Conservation (phyloP, 805 yeast genomes). For the Wickerhamomyces subpelliculosus region DNA sequence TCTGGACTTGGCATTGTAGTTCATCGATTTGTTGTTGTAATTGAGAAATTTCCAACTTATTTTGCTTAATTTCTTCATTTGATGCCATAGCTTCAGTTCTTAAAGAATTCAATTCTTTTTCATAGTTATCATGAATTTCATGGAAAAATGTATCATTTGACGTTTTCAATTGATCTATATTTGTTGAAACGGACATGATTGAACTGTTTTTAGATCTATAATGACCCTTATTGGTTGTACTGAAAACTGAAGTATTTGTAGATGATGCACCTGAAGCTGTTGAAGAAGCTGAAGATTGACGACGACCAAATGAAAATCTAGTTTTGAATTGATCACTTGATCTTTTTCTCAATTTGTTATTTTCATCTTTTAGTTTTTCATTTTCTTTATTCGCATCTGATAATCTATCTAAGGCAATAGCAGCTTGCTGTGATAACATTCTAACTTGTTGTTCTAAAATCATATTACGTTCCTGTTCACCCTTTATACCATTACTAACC, state of each 20-base stretch:
- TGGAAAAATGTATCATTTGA: conserved; percentile 1
- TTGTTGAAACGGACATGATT: conserved; percentile 9
- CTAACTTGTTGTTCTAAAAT: conserved; percentile 21
- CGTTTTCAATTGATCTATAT: conserved; percentile 3
- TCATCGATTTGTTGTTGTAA: background rate
- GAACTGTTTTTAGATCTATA: conserved; percentile 12
- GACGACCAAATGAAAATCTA: conserved; percentile 5
- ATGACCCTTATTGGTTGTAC: conserved; percentile 4
- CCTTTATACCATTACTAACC: conserved; percentile 12
- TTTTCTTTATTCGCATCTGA: conserved; percentile 17
- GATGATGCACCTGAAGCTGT: background rate
- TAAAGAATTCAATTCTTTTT: conserved; percentile 4
- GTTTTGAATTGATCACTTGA: conserved; percentile 1
- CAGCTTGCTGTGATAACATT: conserved; percentile 20
- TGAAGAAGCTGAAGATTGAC: conserved; percentile 10
- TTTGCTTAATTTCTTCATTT: background rate
- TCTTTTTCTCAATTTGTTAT: conserved; percentile 6
- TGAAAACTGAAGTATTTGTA: conserved; percentile 4
- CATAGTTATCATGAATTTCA: conserved; percentile 4
- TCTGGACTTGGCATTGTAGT: conserved; percentile 1
- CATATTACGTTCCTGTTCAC: conserved; percentile 21
- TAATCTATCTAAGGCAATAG: conserved; percentile 18
- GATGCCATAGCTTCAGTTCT: background rate
- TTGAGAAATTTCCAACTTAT: background rate
- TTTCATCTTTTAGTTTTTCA: conserved; percentile 11